Evolutionary conservation across 179 eudicot genomes (phyloP).

Genomic region (Beta macrorhiza): DNA sequence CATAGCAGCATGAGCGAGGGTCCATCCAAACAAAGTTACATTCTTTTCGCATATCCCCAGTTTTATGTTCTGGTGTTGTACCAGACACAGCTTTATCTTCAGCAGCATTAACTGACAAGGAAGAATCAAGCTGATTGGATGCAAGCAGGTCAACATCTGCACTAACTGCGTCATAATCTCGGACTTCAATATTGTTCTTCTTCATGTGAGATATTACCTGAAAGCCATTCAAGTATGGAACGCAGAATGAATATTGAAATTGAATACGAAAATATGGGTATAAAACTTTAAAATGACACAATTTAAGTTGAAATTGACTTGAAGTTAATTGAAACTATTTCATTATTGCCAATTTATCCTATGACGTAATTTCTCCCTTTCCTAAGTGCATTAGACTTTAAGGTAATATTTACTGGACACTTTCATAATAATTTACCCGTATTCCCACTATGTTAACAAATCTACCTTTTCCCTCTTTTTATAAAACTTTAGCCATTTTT

Average conservation of each 20-base stretch:
- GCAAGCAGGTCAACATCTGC: conserved; percentile 71
- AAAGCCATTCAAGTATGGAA: conserved; percentile 1
- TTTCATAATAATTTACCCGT: too few species aligned
- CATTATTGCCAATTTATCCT: background rate
- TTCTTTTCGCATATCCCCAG: conserved; percentile 34
- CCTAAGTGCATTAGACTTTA: background rate
- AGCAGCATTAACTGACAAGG: conserved; percentile 30
- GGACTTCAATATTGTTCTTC: conserved; percentile 71
- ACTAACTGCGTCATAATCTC: conserved; percentile 67
- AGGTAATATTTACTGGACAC: background rate
- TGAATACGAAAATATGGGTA: background rate
- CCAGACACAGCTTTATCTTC: conserved; percentile 14
- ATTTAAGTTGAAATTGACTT: conserved; percentile 3
- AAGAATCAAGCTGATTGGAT: conserved; percentile 58
- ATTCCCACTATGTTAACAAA: too few species aligned
- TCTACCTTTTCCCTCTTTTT: too few species aligned
- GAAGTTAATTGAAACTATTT: background rate
- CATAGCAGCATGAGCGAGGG: conserved; percentile 82
- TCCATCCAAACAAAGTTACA: conserved; percentile 73
- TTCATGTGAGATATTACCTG: conserved; percentile 63
- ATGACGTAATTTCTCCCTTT: background rate
- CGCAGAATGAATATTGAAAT: background rate
- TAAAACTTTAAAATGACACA: background rate
- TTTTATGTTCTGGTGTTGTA: conserved; percentile 29
- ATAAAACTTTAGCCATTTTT: too few species aligned